Evolutionary conservation across 371 early-diverging fungal genomes (phyloP), one percentile per base, ranked within the genome.

Genomic region (Rhizomucor pusillus): DNA sequence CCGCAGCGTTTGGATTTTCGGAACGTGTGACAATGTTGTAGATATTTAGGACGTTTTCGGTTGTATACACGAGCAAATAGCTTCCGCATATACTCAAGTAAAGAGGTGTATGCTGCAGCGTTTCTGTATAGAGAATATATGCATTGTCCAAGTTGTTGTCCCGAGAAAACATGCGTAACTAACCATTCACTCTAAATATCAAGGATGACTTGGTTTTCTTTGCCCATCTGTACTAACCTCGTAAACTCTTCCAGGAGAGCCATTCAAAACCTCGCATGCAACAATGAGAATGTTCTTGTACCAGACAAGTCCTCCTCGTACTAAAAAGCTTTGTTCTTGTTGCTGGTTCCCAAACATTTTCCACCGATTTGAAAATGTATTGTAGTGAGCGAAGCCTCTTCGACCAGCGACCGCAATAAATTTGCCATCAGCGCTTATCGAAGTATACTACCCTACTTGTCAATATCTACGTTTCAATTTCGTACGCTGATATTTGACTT

Each of bases 331-430:
- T 61, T 90, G 85, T 62, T 94, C 94, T 60, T 90, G 90, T 43
- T 88, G 85, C 63, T 89, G 88, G 59, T 89, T 90, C 0, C 92
- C 90, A 79, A 91, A 92, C 33, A 90, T 56, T 57, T 90, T 92
- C 94, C 94, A 93, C 37, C 89, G 77, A 48, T 84, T 82, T 0
- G 90, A 85, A 20, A 72, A 67, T 7, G 80, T 69, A 59, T 85
- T 91, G 57, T 89, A 91, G 55, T 90, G 89, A 0, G 90, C 86
- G 36, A 92, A 66, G 6, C 94, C 94, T 6, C 87, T 84, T 46
- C 75, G 80, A 11, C 94, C 94, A 6, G 91, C 90, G 50, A 92
- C 77, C 1, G 92, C 94, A 48, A 92, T 76, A 59, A 80, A 88
- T 33, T 79, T 81, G 1, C 90, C 91, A 37, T 84, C 84, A 0